A percentile compares a stretch with the other conserved stretches of the same genome.
These are phyloP conservation scores for Luffa aegyptiaca DNA, from an alignment of 306 rosid species.

Conservation along the genomic window DNA sequence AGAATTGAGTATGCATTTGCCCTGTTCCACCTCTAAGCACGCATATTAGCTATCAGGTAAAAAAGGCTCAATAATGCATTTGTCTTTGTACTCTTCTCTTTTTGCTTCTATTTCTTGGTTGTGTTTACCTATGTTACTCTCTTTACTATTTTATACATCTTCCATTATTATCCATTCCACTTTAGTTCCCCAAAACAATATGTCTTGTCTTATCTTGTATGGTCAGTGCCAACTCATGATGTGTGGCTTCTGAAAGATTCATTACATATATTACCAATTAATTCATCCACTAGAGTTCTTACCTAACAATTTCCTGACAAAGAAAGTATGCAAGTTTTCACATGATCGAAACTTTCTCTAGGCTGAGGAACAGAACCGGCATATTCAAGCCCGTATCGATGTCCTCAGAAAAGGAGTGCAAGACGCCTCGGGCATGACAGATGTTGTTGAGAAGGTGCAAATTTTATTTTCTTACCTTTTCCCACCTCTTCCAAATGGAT, in stretches of 20 bases:
- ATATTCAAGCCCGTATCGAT: slow-evolving; percentile 27
- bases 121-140: neutral
- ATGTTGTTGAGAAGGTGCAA: slow-evolving; percentile 33
- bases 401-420: slow-evolving; percentile 33
- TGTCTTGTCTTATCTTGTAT: neutral
- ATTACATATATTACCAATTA: neutral
- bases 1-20: neutral
- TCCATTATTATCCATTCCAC: neutral
- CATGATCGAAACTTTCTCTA: neutral
- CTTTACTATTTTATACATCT: neutral
- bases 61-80: neutral
- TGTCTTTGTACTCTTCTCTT: neutral
- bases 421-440: slow-evolving; percentile 17
- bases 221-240: neutral
- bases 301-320: neutral
- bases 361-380: slow-evolving; percentile 54
- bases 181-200: neutral
- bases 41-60: neutral
- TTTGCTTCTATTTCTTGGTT: neutral
- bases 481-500: slow-evolving; percentile 6
- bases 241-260: neutral
- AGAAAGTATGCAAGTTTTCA: neutral
- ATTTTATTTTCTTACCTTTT: slow-evolving; percentile 7
- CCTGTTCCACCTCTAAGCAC: neutral
- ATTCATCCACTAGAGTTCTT: neutral